Percentiles rank a stretch among this genome's conserved stretches.
Conservation (phyloP, 2,329 filamentous ascomycete species). For the Nemania abortiva region DNA sequence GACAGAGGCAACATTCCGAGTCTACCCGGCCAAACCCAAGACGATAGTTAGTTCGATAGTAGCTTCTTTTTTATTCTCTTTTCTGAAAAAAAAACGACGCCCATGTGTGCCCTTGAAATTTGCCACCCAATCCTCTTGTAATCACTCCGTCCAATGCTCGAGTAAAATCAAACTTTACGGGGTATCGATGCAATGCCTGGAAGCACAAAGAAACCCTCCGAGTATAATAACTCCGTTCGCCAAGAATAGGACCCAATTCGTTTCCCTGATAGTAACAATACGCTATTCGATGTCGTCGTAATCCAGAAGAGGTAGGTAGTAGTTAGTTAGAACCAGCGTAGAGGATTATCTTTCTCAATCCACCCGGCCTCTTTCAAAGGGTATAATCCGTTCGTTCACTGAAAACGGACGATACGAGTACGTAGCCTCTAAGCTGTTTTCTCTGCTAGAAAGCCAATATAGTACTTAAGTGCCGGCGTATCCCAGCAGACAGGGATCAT, state of each 20-base stretch:
- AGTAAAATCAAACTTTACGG: constrained; percentile 17
- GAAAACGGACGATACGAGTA: not conserved
- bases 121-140: not conserved
- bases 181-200: constrained; percentile 49
- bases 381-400: not conserved
- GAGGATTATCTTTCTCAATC: not conserved
- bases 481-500: constrained; percentile 84
- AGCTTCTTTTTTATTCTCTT: not conserved
- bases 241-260: not conserved
- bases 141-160: not conserved
- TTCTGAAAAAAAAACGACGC: constrained; percentile 7
- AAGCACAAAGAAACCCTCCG: constrained; percentile 43
- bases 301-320: no score
- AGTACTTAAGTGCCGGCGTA: constrained; percentile 74
- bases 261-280: constrained; percentile 5
- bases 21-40: not conserved
- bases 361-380: no score
- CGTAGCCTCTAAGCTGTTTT: constrained; percentile 43
- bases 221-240: not conserved
- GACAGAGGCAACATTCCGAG: not conserved
- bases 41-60: not conserved
- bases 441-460: constrained; percentile 83
- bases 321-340: not conserved
- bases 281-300: constrained; percentile 5
- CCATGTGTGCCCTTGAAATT: constrained; percentile 11